Base-by-base conservation (phyloP, 805 yeast genomes). In the Torulaspora microellipsoides region DNA sequence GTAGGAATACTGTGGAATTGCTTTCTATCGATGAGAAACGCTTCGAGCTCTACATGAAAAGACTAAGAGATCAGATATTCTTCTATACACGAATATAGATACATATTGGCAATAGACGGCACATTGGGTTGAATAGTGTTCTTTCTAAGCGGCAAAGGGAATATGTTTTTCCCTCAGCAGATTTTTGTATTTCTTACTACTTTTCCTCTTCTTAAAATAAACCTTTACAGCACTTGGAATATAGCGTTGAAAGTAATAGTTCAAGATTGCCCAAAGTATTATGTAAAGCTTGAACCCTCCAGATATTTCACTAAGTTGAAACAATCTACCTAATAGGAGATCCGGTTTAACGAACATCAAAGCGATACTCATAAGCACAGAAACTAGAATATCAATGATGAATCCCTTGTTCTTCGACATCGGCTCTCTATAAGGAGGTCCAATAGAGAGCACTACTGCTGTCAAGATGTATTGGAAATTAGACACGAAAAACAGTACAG, bases 1-100 rank as follows among this genome's bases (percentile, higher is more conserved):
- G 71, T 93, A 5, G 91, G 95, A 25, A 95, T 91, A 14, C 68
- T 91, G 30, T 91, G 99, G 98, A 91, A 93, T 60, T 89, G 96
- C 42, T 90, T 85, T 67, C 68, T 91, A 38, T 88, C 95, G 0
- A 79, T 86, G 76, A 72, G 85, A 56, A 87, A 87, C 54, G 81
- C 87, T 3, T 65, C 73, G 8, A 20, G 25, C 25, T 20, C 25
- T 7, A 6, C 25, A 20, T 20, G 4, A 4, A 20, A 20, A 20
- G 25, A 20, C 8, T 20, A 20, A 20, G 25, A 20, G 25, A 6
- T 20, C 25, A 20, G 25, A 20, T 20, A 20, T 20, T 4, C 7
- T 20, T 20, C 7, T 20, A 20, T 7, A 20, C 25, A 20, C 25
- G 8, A 2, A 20, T 20, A 20, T 20, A 20, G 8, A 8, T 20